Evolutionary conservation across 1,284 basidiomycete species (phyloP).

Genomic region (Cystobasidium sp.): DNA sequence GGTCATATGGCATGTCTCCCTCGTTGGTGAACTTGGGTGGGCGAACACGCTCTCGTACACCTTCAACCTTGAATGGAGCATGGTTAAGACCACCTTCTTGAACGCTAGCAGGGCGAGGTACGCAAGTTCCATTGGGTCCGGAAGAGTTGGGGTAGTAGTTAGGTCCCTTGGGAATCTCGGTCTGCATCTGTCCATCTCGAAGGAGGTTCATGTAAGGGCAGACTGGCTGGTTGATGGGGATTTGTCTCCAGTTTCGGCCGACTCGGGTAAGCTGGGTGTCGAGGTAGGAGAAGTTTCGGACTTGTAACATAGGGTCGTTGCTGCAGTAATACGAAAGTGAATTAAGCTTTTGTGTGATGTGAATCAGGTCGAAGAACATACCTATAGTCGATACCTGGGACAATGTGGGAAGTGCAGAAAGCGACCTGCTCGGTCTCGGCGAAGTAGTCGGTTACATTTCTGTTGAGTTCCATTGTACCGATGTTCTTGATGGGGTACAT

Average conservation of each 20-base stretch:
- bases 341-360: not conserved
- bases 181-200: conserved; percentile 68
- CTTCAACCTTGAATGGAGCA: conserved; percentile 60
- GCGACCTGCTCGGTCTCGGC: conserved; percentile 75
- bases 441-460: conserved; percentile 68
- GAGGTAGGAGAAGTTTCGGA: conserved; percentile 80
- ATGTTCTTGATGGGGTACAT: conserved; percentile 73
- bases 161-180: conserved; percentile 69
- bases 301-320: conserved; percentile 79
- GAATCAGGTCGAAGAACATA: conserved; percentile 1
- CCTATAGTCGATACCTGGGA: conserved; percentile 70
- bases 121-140: conserved; percentile 60
- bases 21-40: conserved; percentile 66
- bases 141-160: conserved; percentile 71
- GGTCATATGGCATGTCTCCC: conserved; percentile 67
- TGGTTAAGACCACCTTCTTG: conserved; percentile 64
- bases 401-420: conserved; percentile 79
- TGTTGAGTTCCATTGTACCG: conserved; percentile 74
- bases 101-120: conserved; percentile 54
- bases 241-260: conserved; percentile 60
- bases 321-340: conserved; percentile 60
- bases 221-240: conserved; percentile 79
- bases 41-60: conserved; percentile 70
- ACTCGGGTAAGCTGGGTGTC: conserved; percentile 74
- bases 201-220: conserved; percentile 74